These are phyloP conservation scores for Tarenaya hassleriana DNA, from an alignment of 345 rosid species.

Conservation along the genomic window DNA sequence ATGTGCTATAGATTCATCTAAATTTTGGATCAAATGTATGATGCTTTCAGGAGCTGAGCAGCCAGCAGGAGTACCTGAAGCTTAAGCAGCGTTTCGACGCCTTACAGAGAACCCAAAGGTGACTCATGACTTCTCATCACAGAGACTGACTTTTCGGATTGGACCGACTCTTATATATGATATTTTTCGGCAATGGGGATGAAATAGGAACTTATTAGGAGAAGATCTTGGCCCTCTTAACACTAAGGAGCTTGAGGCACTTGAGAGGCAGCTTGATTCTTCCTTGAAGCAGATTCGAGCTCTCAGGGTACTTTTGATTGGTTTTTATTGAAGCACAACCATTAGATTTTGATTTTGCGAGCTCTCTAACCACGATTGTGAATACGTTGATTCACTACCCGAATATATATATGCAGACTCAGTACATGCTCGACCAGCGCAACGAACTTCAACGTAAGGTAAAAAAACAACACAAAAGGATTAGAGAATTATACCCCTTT, in stretches of 20 bases:
- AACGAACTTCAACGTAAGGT: slow-evolving; percentile 90
- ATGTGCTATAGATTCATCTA: not conserved
- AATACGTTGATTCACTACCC: not conserved
- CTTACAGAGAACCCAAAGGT: slow-evolving; percentile 80
- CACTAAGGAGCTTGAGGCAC: slow-evolving; percentile 85
- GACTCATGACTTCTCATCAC: not conserved
- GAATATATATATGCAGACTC: slow-evolving; percentile 60
- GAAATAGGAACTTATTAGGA: slow-evolving; percentile 70
- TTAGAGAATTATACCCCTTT: not conserved
- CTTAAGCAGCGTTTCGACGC: slow-evolving; percentile 86
- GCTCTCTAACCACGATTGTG: too few relatives aligned
- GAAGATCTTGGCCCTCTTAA: slow-evolving; percentile 86
- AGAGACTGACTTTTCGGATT: too few relatives aligned
- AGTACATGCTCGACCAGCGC: slow-evolving; percentile 89
- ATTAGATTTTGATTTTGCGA: too few relatives aligned
- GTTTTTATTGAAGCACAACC: too few relatives aligned
- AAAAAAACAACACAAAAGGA: slow-evolving; percentile 1
- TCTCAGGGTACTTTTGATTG: slow-evolving; percentile 46
- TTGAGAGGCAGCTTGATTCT: slow-evolving; percentile 91
- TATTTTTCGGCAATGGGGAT: too few relatives aligned
- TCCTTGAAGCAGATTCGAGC: slow-evolving; percentile 90
- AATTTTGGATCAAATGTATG: not conserved
- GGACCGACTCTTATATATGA: too few relatives aligned
- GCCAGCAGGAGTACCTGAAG: slow-evolving; percentile 90
- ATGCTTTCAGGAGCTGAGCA: slow-evolving; percentile 59